Conservation (phyloP, 179 eudicot genomes). For the Beta corolliflora region DNA sequence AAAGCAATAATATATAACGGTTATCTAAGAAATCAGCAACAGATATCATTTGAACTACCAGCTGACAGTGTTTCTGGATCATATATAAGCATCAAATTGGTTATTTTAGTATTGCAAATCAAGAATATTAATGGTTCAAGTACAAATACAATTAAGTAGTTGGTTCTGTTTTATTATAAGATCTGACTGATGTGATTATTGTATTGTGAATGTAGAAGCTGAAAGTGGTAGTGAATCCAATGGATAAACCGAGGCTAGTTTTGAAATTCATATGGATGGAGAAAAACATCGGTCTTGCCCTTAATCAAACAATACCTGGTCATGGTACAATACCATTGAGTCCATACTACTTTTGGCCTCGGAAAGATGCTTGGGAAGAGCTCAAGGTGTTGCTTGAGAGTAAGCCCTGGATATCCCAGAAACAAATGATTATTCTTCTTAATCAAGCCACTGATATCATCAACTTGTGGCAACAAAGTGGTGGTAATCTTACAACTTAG, state of each 20-base stretch:
- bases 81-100: background rate
- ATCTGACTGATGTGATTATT: conserved; percentile 12
- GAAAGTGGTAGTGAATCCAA: conserved; percentile 56
- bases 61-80: background rate
- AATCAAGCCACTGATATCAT: conserved; percentile 95
- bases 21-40: background rate
- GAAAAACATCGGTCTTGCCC: conserved; percentile 85
- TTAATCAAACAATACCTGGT: conserved; percentile 71
- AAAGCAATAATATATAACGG: background rate
- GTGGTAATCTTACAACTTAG: conserved; percentile 60
- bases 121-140: background rate
- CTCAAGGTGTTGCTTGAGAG: conserved; percentile 79
- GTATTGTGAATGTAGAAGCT: conserved; percentile 57
- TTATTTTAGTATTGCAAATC: background rate
- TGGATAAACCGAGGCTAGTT: conserved; percentile 66
- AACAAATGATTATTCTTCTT: conserved; percentile 87
- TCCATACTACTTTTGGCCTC: conserved; percentile 90
- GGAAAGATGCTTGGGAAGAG: conserved; percentile 99
- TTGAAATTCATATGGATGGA: conserved; percentile 96
- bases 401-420: conserved; percentile 94
- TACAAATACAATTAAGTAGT: background rate
- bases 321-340: conserved; percentile 83
- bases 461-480: conserved; percentile 92
- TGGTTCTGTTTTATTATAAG: background rate
- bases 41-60: background rate